These are phyloP conservation scores for Candida chilensis DNA, from an alignment of 805 yeast species.

Conservation along the genomic window DNA sequence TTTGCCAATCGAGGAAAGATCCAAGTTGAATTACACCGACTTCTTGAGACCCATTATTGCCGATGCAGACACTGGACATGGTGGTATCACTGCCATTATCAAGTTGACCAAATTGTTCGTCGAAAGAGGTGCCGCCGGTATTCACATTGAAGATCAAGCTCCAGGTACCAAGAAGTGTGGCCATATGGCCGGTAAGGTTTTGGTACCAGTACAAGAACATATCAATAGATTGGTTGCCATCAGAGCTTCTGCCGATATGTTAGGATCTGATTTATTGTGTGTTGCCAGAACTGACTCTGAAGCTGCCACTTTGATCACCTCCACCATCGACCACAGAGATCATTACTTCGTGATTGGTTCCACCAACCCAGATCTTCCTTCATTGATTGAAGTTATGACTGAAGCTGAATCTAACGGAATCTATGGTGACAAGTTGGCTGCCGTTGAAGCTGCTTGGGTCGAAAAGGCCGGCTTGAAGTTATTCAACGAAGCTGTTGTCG, in stretches of 20 bases:
- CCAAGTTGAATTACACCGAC: slow-evolving; percentile 67
- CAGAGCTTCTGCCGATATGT: slow-evolving; percentile 90
- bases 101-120: slow-evolving; percentile 93
- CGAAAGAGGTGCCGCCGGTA: slow-evolving; percentile 98
- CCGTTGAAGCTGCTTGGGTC: slow-evolving; percentile 77
- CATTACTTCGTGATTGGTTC: slow-evolving; percentile 88
- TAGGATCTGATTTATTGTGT: slow-evolving; percentile 75
- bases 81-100: slow-evolving; percentile 94
- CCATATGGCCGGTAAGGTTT: slow-evolving; percentile 97
- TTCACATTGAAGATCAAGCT: slow-evolving; percentile 98
- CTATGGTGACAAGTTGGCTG: slow-evolving; percentile 60
- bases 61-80: slow-evolving; percentile 98
- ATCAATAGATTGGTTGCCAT: slow-evolving; percentile 90
- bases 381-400: slow-evolving; percentile 69
- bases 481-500: slow-evolving; percentile 87
- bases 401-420: slow-evolving; percentile 74
- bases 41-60: slow-evolving; percentile 92
- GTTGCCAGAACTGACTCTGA: slow-evolving; percentile 97
- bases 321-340: slow-evolving; percentile 90
- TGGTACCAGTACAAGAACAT: slow-evolving; percentile 96
- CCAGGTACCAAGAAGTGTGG: slow-evolving; percentile 99
- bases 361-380: slow-evolving; percentile 74
- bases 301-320: slow-evolving; percentile 91
- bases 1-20: slow-evolving; percentile 54
- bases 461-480: slow-evolving; percentile 75